Evolutionary conservation across 768 basidiomycete species (phyloP), one percentile per base, ranked within the genome.

Genomic region (Krasilnikovozyma curviuscula): DNA sequence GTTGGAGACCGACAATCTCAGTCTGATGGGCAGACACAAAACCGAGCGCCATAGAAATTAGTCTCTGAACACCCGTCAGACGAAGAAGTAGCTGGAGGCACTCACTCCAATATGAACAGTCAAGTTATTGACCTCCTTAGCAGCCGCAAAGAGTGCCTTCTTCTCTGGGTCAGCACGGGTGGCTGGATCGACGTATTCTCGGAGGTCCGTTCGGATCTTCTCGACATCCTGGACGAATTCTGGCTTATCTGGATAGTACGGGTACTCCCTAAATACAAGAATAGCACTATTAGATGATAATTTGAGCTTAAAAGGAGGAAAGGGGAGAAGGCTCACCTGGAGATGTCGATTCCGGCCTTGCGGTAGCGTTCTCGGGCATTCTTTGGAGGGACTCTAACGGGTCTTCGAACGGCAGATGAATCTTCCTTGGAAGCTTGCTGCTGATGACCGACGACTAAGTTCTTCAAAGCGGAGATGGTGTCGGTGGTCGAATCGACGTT

Each of bases 161-260:
- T 84, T 84, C 53, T 70, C 68, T 0, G 75, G 73, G 57, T 83
- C 81, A 7, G 81, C 81, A 39, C 66, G 67, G n/a, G 71, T 63
- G 8, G 71, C 83, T 27, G 78, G 76, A 44, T 84, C 80, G n/a
- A n/a, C n/a, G n/a, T n/a, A n/a, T n/a, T 57, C 57, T 19, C 59
- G 30, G 8, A 58, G 37, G 30, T 60, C 43, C 2, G 43, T 52
- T 19, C 59, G 31, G 45, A 60, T 56, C 40, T 55, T 52, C 7
- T 46, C 31, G 18, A 60, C 59, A n/a, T 60, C 57, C 39, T 60
- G 57, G 14, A 60, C 57, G 46, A 45, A 58, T 23, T 60, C 55
- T 7, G 59, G 59, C 32, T 56, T 56, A 23, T 50, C 48, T 10
- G 59, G 59, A 49, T 47, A 58, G 48, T 60, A 60, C 1, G 59